phyloP scores from a whole-genome alignment of 2,329 filamentous ascomycete species.

The Microdochium trichocladiopsis region DNA sequence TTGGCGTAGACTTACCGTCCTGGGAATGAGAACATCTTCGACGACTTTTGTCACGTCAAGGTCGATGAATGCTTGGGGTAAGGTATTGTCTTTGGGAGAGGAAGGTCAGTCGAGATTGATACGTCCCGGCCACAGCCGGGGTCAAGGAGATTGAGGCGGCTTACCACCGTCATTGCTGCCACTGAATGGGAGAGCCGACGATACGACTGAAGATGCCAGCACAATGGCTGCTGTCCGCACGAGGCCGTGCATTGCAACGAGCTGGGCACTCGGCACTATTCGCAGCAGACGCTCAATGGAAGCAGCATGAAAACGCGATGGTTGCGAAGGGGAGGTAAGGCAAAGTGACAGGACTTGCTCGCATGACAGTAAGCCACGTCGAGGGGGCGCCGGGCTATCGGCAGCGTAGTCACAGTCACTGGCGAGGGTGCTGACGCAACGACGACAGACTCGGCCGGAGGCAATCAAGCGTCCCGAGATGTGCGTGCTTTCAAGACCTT shows the following conservation, averaged over 20 bases:
- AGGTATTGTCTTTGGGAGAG: neutral
- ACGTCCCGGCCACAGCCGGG: neutral
- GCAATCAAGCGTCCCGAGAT: no score
- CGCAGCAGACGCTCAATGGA: neutral
- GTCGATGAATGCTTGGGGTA: conserved; percentile 15
- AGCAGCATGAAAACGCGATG: neutral
- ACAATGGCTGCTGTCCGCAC: neutral
- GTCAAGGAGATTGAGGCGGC: no score
- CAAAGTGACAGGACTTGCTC: neutral
- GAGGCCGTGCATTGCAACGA: neutral
- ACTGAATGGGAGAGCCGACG: conserved; percentile 1
- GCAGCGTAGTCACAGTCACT: no score
- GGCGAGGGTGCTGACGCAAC: no score
- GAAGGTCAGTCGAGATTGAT: neutral
- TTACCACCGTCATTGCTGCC: neutral
- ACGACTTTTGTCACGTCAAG: conserved; percentile 11
- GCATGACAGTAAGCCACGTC: neutral
- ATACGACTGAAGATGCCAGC: neutral
- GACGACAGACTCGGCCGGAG: no score
- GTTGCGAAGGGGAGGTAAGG: neutral
- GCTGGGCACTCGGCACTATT: neutral
- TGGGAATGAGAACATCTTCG: conserved; percentile 8
- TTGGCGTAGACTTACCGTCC: conserved; percentile 13
- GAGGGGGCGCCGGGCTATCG: no score
- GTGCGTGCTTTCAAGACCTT: no score